These are phyloP conservation scores for Striga hermonthica DNA, from an alignment of 305 asterid species.

Conservation along the genomic window DNA sequence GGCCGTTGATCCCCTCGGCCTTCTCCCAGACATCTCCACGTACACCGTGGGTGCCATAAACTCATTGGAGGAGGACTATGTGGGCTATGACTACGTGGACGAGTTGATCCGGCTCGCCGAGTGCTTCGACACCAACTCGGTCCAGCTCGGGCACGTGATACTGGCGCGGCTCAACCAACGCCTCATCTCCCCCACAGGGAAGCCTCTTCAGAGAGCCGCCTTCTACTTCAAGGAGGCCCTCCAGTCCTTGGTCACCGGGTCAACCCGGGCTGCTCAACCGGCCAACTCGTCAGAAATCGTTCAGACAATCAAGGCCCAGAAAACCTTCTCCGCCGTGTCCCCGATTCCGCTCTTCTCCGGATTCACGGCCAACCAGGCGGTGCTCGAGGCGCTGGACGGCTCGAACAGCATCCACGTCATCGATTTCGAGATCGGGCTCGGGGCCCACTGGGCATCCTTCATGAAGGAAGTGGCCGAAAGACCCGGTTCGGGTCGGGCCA, in stretches of 20 bases:
- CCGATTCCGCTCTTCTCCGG: constrained; percentile 88
- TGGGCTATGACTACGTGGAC: constrained; percentile 69
- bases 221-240: constrained; percentile 96
- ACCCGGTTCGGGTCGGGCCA: constrained; percentile 38
- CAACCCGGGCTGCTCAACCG: constrained; percentile 43
- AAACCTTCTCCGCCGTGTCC: constrained; percentile 63
- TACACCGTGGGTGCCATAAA: constrained; percentile 23
- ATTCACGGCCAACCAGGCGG: constrained; percentile 91
- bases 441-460: constrained; percentile 98
- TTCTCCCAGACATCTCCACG: constrained; percentile 39
- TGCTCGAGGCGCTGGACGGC: constrained; percentile 79
- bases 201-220: constrained; percentile 77
- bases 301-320: constrained; percentile 71
- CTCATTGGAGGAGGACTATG: constrained; percentile 21
- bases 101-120: constrained; percentile 80
- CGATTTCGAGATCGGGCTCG: constrained; percentile 86
- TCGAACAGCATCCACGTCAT: constrained; percentile 65
- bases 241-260: constrained; percentile 66
- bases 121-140: constrained; percentile 77
- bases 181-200: constrained; percentile 63
- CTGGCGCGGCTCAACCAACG: constrained; percentile 78
- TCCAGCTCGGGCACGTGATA: constrained; percentile 69
- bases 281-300: constrained; percentile 55
- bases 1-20: constrained; percentile 44
- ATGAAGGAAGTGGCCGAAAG: constrained; percentile 73